Evolutionary conservation across 164 flowering plant species (phyloP), one percentile per base, ranked within the genome.

Genomic region (Dillenia turbinata): DNA sequence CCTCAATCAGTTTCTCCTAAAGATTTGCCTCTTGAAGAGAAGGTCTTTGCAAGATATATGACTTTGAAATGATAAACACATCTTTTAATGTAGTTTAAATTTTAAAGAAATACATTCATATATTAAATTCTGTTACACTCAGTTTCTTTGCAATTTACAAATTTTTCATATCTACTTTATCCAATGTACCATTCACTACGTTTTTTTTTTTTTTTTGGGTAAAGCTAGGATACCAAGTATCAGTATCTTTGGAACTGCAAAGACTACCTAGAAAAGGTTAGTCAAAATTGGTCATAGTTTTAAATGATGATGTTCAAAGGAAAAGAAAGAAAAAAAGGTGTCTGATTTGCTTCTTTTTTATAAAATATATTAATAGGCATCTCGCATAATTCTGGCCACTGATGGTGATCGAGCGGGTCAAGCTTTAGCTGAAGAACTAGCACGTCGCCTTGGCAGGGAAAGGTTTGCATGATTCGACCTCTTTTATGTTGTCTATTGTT

Each of bases 381-480:
- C 96, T 62, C 92, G 96, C 19, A 84, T 94, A 59, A 85, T 91
- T 46, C 78, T 94, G 47, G 98, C 98, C 44, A 91, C 96, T 68
- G 97, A 89, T 79, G 90, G 80, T 22, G 97, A 94, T 75, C 45
- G 52, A 19, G 91, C 96, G 73, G 96, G 97, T 46, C 89, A 83
- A 80, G 92, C 96, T 56, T 82, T 91, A 62, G 95, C 98, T 49
- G 97, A 89, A 77, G 98, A 91, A 78, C 86, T 94, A 73, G 96
- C 98, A 40, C 89, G 98, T 14, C 97, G 98, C 54, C 79, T 94
- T 59, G 98, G 98, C 59, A 86, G 81, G 78, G 97, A 94, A 72
- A 90, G 94, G 98, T 90, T 60, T 65, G 4, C 19, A 33, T 26
- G 40, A 26, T 26, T 26, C 5, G 4, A 26, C 40, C 3, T 26